Base-by-base conservation (phyloP, 176 grass and related monocot species). In the Aegilops tauschii region DNA sequence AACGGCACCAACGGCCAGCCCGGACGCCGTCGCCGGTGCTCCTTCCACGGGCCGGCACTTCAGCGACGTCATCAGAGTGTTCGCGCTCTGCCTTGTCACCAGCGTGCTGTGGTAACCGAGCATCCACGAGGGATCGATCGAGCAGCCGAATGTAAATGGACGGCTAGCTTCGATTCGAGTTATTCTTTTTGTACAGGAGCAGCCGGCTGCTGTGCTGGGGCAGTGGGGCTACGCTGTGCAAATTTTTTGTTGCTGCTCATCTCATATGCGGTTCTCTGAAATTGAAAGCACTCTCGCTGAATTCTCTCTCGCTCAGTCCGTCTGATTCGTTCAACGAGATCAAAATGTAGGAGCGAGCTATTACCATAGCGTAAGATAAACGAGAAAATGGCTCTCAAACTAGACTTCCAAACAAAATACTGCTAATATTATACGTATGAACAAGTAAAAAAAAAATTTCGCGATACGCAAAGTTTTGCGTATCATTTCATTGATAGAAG, bases 1-100 rank as follows among this genome's bases (percentile, higher is more conserved):
- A 20, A 77, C 77, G 86, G 68, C 89, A 11, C 82, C 77, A 4
- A 76, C 61, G 2, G 69, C 82, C 70, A 82, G 82, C 28, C 85
- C 36, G n/a, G 76, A 78, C 45, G 77, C 9, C 49, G 81, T 42
- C 20, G 81, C 86, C 1, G 39, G 63, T 16, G 62, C 54, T 72
- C 23, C 39, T 12, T 65, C 29, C 23, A 11, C 23, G 5, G 18
- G 4, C 30, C 73, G 56, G 36, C 20, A 29, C 40, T 21, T 58
- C 31, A 27, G 52, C 9, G 8, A 10, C 3, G 64, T 65, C 63
- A 1, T 84, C 36, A 10, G 37, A 0, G n/a, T 20, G 30, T 0
- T 85, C 18, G 64, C 64, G 31, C 54, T 88, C 54, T 78, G 40
- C 54, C 31, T 91, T 35, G 40, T 72, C 71, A 7, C 7, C 13